phyloP scores from a whole-genome alignment of 306 rosid species.

The Dryas octopetala region DNA sequence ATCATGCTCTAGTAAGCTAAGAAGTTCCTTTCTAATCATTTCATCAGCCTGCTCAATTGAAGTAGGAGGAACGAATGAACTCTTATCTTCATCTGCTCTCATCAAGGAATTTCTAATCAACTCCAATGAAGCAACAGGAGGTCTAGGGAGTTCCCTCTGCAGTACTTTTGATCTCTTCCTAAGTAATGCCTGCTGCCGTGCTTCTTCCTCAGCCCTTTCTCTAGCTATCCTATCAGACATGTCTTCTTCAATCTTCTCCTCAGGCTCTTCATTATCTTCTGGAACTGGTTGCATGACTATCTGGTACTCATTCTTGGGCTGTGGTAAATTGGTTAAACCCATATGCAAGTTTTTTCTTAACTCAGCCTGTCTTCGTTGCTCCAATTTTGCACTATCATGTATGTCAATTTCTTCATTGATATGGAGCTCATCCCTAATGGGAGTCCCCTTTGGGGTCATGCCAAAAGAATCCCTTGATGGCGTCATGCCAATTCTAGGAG shows the following conservation, averaged over 20 bases:
- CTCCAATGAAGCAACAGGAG: slow-evolving; percentile 80
- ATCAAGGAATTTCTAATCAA: slow-evolving; percentile 73
- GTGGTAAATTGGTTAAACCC: slow-evolving; percentile 74
- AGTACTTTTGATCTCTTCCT: slow-evolving; percentile 92
- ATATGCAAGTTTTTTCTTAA: slow-evolving; percentile 63
- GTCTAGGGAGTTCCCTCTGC: slow-evolving; percentile 94
- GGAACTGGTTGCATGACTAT: slow-evolving; percentile 77
- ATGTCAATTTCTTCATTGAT: slow-evolving; percentile 79
- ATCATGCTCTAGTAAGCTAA: slow-evolving; percentile 77
- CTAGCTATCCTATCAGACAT: slow-evolving; percentile 95
- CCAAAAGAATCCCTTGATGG: slow-evolving; percentile 84
- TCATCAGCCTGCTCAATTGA: slow-evolving; percentile 88
- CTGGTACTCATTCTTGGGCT: slow-evolving; percentile 86
- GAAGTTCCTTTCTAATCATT: slow-evolving; percentile 72
- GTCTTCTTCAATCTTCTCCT: slow-evolving; percentile 83
- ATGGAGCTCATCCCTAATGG: slow-evolving; percentile 83
- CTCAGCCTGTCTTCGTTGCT: slow-evolving; percentile 74
- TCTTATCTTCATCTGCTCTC: slow-evolving; percentile 87
- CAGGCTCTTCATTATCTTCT: slow-evolving; percentile 77
- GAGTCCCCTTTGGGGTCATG: slow-evolving; percentile 85
- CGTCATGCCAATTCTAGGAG: slow-evolving; percentile 82
- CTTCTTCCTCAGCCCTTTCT: slow-evolving; percentile 89
- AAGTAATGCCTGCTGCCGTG: slow-evolving; percentile 75
- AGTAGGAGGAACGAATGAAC: slow-evolving; percentile 94
- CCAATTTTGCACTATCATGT: slow-evolving; percentile 67